These are phyloP conservation scores for Protomyces inundatus DNA, from an alignment of 1,139 yeast species.

Conservation along the genomic window DNA sequence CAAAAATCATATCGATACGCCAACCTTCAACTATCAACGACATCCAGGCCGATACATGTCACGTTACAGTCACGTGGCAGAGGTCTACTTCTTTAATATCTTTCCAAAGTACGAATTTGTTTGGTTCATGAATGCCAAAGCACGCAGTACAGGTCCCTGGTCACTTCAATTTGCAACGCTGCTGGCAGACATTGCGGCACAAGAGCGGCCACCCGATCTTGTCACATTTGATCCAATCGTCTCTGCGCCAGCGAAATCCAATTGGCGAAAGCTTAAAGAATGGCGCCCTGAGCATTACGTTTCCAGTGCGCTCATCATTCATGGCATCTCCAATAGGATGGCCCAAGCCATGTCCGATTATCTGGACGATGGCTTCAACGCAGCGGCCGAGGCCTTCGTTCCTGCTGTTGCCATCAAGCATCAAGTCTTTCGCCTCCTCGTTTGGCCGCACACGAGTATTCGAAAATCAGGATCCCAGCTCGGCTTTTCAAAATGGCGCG, in stretches of 20 bases:
- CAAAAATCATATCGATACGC: background rate
- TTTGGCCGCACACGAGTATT: background rate
- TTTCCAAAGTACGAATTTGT: conserved; percentile 4
- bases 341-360: background rate
- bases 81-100: background rate
- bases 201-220: background rate
- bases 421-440: background rate
- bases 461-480: background rate
- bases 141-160: background rate
- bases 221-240: conserved; percentile 13
- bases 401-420: conserved; percentile 16
- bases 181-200: background rate
- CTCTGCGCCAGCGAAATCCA: background rate
- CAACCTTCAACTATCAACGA: background rate
- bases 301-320: background rate
- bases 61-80: conserved; percentile 4
- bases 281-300: conserved; percentile 13
- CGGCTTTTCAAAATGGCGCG: background rate
- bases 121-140: conserved; percentile 9
- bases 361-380: conserved; percentile 12
- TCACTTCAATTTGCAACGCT: background rate
- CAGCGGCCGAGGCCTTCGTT: conserved; percentile 15
- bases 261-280: background rate
- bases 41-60: conserved; percentile 4
- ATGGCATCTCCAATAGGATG: conserved; percentile 8